Conservation (phyloP, 2,329 filamentous ascomycete species). For the Fusarium staphyleae region DNA sequence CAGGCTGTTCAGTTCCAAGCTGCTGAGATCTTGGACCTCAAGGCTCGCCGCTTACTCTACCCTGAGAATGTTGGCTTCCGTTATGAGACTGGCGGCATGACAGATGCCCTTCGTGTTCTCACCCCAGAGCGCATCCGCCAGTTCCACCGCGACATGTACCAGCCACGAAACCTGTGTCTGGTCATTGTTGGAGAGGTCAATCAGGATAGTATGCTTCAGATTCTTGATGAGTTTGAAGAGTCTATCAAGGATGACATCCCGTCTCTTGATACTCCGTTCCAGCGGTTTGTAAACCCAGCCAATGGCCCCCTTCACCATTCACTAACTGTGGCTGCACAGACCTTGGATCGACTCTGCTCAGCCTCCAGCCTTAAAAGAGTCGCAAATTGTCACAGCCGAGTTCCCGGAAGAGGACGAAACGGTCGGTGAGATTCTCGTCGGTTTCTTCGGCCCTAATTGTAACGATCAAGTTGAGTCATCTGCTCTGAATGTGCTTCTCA, state of each 20-base stretch:
- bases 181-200: conserved; percentile 93
- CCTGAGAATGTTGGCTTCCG: conserved; percentile 90
- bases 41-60: conserved; percentile 81
- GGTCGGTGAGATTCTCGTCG: conserved; percentile 84
- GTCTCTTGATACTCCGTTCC: conserved; percentile 75
- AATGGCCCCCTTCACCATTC: neutral
- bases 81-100: conserved; percentile 98
- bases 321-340: conserved; percentile 39
- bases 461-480: conserved; percentile 71
- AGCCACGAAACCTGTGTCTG: conserved; percentile 92
- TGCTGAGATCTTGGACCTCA: conserved; percentile 85
- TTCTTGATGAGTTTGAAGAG: conserved; percentile 87
- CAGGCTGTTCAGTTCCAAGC: conserved; percentile 90
- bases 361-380: conserved; percentile 74
- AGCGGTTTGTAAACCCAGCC: conserved; percentile 54
- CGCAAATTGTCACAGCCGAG: conserved; percentile 78
- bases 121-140: conserved; percentile 90
- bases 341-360: conserved; percentile 92
- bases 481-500: conserved; percentile 80
- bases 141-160: conserved; percentile 97
- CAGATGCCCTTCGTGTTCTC: conserved; percentile 84
- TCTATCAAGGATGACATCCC: conserved; percentile 86
- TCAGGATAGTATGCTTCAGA: conserved; percentile 78
- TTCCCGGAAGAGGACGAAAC: conserved; percentile 98
- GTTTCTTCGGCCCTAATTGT: conserved; percentile 85